Percentiles rank a stretch among this genome's conserved stretches.
These are phyloP conservation scores for Phytophthora podocarpi DNA, from an alignment of 352 stramenopile genomes.

Conservation along the genomic window DNA sequence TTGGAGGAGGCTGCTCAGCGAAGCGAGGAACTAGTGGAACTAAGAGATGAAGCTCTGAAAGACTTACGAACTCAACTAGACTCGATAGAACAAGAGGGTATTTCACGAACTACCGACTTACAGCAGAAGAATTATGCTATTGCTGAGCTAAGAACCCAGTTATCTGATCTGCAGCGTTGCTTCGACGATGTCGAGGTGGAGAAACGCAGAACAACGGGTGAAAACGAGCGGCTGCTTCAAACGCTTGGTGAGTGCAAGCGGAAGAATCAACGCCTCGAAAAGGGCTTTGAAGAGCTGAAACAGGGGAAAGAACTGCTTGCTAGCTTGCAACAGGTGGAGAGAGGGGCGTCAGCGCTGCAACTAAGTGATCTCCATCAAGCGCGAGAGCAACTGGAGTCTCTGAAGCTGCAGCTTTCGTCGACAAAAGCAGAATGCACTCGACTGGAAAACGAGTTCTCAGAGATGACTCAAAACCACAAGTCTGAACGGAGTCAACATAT, in stretches of 20 bases:
- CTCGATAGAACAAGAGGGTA: slow-evolving; percentile 12
- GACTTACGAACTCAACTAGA: slow-evolving; percentile 9
- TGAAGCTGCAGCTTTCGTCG: slow-evolving; percentile 30
- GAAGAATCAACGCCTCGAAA: slow-evolving; percentile 36
- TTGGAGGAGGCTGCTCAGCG: slow-evolving; percentile 14
- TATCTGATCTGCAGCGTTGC: slow-evolving; percentile 7
- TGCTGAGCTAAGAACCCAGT: neutral
- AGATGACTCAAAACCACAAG: slow-evolving; percentile 3
- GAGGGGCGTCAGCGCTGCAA: slow-evolving; percentile 26
- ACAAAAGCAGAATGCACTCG: slow-evolving; percentile 27
- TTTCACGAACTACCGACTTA: slow-evolving; percentile 2
- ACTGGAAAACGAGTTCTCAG: slow-evolving; percentile 18
- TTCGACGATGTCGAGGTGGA: slow-evolving; percentile 19
- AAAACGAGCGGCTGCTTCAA: slow-evolving; percentile 31
- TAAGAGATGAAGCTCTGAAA: slow-evolving; percentile 15
- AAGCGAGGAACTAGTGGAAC: slow-evolving; percentile 11
- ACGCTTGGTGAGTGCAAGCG: slow-evolving; percentile 33
- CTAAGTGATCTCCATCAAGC: slow-evolving; percentile 32
- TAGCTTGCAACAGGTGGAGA: slow-evolving; percentile 44
- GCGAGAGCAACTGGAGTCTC: slow-evolving; percentile 20
- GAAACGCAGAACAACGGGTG: slow-evolving; percentile 18
- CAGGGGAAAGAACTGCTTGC: slow-evolving; percentile 41
- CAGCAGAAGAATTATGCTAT: slow-evolving; percentile 17
- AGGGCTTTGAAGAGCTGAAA: slow-evolving; percentile 40
- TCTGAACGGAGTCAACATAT: slow-evolving; percentile 3